Evolutionary conservation across 73 alveolate species (phyloP).

Genomic region (Paramecium sonneborni): DNA sequence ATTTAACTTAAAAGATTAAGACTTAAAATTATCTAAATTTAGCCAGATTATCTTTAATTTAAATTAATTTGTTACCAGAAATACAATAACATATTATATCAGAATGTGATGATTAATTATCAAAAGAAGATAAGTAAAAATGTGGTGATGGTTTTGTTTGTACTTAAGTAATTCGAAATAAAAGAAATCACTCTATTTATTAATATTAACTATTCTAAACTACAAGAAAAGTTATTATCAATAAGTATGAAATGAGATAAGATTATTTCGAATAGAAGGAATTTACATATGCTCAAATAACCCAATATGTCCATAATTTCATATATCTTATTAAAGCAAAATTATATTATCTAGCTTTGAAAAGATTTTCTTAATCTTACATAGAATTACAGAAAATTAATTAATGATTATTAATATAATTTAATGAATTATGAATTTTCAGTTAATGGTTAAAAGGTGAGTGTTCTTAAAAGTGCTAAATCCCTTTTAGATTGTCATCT

Average conservation of each 20-base stretch:
- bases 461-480: background rate
- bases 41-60: background rate
- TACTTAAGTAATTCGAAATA: background rate
- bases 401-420: background rate
- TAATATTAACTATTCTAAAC: conserved; percentile 25
- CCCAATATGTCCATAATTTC: background rate
- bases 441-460: conserved; percentile 15
- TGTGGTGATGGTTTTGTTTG: conserved; percentile 39
- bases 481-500: background rate
- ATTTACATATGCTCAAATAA: background rate
- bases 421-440: conserved; percentile 43
- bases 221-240: background rate
- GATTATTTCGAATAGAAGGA: conserved; percentile 25
- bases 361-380: background rate
- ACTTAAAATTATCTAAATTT: conserved; percentile 39
- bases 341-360: background rate
- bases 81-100: background rate
- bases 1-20: conserved; percentile 17
- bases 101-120: background rate
- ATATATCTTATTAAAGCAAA: background rate
- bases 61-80: background rate
- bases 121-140: background rate
- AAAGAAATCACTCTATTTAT: background rate
- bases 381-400: background rate
- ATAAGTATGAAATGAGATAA: background rate